phyloP scores from a whole-genome alignment of 2,329 filamentous ascomycete species.

The Acarospora socialis region DNA sequence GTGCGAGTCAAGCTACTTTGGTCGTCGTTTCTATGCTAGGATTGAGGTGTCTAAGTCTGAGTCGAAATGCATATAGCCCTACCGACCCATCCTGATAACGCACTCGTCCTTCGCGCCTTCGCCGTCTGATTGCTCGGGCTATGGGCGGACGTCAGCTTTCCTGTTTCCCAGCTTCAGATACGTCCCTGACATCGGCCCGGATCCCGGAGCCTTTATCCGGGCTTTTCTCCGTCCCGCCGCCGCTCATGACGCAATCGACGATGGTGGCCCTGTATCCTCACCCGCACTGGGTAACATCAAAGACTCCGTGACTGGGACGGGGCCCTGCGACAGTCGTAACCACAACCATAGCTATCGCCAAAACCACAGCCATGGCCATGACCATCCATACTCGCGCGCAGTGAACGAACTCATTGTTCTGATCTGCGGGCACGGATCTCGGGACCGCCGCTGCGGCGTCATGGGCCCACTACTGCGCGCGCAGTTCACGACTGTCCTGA shows the following conservation, averaged over 20 bases:
- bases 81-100: slow-evolving; percentile 45
- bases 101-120: slow-evolving; percentile 53
- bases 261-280: slow-evolving; percentile 17
- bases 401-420: slow-evolving; percentile 41
- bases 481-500: too few relatives aligned
- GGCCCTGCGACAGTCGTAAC: too few relatives aligned
- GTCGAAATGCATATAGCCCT: too few relatives aligned
- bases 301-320: too few relatives aligned
- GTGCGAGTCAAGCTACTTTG: too few relatives aligned
- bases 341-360: too few relatives aligned
- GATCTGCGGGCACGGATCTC: slow-evolving; percentile 73
- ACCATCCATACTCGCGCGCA: too few relatives aligned
- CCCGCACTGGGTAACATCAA: too few relatives aligned
- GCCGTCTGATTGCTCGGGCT: slow-evolving; percentile 18
- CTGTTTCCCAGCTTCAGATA: slow-evolving; percentile 76
- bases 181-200: slow-evolving; percentile 45
- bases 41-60: too few relatives aligned
- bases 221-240: slow-evolving; percentile 27
- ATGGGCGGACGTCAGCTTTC: slow-evolving; percentile 42
- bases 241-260: slow-evolving; percentile 15
- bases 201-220: slow-evolving; percentile 31
- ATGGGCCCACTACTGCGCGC: slow-evolving; percentile 57
- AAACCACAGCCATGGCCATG: too few relatives aligned
- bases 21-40: too few relatives aligned
- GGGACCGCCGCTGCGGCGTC: slow-evolving; percentile 71